Base-by-base conservation (phyloP, 768 basidiomycete species). In the Mrakia frigida region DNA sequence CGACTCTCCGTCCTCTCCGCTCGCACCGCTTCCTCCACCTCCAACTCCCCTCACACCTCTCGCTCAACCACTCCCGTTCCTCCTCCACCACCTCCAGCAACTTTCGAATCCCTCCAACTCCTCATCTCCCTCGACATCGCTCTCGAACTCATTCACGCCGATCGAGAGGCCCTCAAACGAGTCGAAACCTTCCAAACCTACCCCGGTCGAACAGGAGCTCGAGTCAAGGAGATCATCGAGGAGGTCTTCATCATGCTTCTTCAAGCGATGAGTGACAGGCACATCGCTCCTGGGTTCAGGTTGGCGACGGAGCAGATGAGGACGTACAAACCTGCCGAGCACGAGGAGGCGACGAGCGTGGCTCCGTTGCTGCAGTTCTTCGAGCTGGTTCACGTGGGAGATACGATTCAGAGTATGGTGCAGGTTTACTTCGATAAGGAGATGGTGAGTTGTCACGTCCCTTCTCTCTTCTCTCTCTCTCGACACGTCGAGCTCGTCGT, bases 361-460 rank as follows among this genome's bases (percentile, higher is more conserved):
- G 94, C 95, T 0, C 97, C 97, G 0, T 84, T 99, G 3, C 85
- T 98, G 56, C 95, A 98, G 82, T 98, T 98, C 84, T 98, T 99
- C 79, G 96, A 98, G 85, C 86, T 98, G 33, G 96, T 96, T 0
- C 97, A 98, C 84, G 86, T 98, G 23, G 97, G 94, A 0, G 96
- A 99, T 81, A 99, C 93, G 23, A 98, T 98, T 61, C 93, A 96
- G 83, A 93, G 90, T 25, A 98, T 98, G 89, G 89, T 97, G 9
- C 94, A 99, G 80, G 97, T 98, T 2, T 99, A 95, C 83, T 99
- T 96, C 81, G 97, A 98, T 81, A 95, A 95, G 81, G 96, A 97
- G 80, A 85, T 98, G 84, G 93, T 92, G 78, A 35, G 90, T 82
- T 0, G 16, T 41, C 18, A 6, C 14, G 4, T 70, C 21, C 25